These are phyloP conservation scores for Rhazya stricta DNA, from an alignment of 257 asterid species.

Conservation along the genomic window DNA sequence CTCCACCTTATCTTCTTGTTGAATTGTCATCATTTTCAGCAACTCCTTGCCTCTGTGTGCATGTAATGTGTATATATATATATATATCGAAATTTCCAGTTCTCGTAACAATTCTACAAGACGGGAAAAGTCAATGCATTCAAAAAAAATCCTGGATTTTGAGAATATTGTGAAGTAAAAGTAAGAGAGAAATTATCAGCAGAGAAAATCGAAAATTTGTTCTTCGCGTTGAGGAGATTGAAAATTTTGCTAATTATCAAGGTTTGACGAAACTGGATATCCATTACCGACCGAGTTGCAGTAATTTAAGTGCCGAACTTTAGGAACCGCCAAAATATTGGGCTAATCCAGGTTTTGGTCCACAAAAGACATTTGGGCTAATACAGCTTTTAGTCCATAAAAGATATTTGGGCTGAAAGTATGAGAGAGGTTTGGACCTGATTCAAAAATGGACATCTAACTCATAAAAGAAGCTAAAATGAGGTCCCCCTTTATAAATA, in stretches of 20 bases:
- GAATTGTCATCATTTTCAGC: constrained; percentile 15
- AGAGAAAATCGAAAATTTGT: background rate
- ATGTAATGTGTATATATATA: background rate
- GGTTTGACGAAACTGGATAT: background rate
- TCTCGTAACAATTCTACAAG: background rate
- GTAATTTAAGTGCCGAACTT: too few relatives aligned
- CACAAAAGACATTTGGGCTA: background rate
- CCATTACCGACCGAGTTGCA: background rate
- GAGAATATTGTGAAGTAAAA: background rate
- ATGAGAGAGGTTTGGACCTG: too few relatives aligned
- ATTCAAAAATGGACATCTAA: too few relatives aligned
- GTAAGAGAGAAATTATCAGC: background rate
- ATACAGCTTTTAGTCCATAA: too few relatives aligned
- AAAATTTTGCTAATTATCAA: background rate
- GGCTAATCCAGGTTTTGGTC: background rate
- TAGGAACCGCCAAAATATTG: background rate
- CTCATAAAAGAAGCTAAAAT: too few relatives aligned
- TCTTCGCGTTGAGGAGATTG: background rate
- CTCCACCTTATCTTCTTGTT: constrained; percentile 26
- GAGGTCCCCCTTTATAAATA: too few relatives aligned
- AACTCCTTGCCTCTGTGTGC: background rate
- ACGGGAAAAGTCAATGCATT: background rate
- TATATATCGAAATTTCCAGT: background rate
- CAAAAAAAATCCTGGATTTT: background rate
- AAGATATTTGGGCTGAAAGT: too few relatives aligned